Conservation (phyloP, 805 yeast genomes). For the Candida hispaniensis region DNA sequence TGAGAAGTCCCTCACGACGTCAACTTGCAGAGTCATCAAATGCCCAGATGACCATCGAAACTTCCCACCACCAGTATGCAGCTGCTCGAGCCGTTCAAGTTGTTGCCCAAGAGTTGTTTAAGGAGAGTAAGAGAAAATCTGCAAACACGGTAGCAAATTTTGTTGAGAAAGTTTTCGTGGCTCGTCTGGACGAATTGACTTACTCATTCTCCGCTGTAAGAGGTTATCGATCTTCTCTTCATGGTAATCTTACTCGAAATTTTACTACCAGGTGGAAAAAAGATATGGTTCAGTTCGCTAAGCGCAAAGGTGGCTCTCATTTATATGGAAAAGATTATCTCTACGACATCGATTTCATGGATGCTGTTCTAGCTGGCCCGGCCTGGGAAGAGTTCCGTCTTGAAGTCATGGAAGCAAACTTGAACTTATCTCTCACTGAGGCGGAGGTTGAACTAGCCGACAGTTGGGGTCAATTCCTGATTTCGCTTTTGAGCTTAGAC, state of each 20-base stretch:
- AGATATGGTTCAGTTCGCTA: conserved; percentile 37
- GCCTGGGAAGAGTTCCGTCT: conserved; percentile 39
- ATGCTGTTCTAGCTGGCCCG: conserved; percentile 39
- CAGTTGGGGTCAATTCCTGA: conserved; percentile 59
- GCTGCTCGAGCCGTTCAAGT: conserved; percentile 65
- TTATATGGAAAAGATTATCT: conserved; percentile 42
- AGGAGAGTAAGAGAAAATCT: no score
- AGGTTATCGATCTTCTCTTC: conserved; percentile 39
- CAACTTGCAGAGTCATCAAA: no score
- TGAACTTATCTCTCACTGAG: conserved; percentile 50
- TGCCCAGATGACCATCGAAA: conserved; percentile 17
- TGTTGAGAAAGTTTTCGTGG: conserved; percentile 18
- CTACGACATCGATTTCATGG: conserved; percentile 55
- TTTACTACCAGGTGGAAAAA: conserved; percentile 39
- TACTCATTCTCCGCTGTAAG: conserved; percentile 34
- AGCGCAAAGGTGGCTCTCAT: conserved; percentile 36
- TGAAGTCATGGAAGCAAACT: conserved; percentile 46
- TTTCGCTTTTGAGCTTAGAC: no score
- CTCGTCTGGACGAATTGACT: conserved; percentile 21
- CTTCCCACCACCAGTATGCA: conserved; percentile 25
- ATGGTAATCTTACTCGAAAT: conserved; percentile 34
- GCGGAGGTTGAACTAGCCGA: conserved; percentile 62
- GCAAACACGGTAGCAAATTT: conserved; percentile 35
- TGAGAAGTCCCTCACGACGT: conserved; percentile 8
- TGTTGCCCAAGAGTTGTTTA: conserved; percentile 59